phyloP scores from a whole-genome alignment of 2,329 filamentous ascomycete genomes.

The Akanthomyces lecanii region DNA sequence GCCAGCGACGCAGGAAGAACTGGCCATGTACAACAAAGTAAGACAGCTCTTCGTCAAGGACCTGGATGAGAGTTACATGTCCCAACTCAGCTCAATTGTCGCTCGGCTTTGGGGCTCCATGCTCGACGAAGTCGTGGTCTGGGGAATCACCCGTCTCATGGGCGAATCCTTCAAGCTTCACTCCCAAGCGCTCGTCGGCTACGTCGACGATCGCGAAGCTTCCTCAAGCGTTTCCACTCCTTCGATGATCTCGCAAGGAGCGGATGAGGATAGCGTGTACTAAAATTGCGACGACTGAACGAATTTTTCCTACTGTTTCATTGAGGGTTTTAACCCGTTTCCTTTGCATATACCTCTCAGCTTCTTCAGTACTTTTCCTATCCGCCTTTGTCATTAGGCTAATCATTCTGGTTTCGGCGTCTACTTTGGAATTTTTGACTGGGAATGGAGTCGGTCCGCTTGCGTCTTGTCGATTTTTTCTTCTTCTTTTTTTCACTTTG shows the following conservation, averaged over 20 bases:
- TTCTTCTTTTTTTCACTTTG: not conserved
- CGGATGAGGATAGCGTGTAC: conserved; percentile 68
- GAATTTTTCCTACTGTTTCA: conserved; percentile 42
- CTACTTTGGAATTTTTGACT: conserved; percentile 17
- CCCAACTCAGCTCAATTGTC: conserved; percentile 90
- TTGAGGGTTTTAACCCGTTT: conserved; percentile 20
- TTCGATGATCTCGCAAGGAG: conserved; percentile 68
- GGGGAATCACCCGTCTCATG: conserved; percentile 95
- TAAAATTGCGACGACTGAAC: conserved; percentile 52
- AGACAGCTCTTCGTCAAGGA: conserved; percentile 89
- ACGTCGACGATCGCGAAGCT: conserved; percentile 77
- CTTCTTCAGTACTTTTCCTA: conserved; percentile 28
- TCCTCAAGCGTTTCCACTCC: conserved; percentile 66
- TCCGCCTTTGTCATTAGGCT: conserved; percentile 19
- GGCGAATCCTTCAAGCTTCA: conserved; percentile 97
- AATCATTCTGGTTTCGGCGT: conserved; percentile 16
- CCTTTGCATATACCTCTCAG: conserved; percentile 20
- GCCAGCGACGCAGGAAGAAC: conserved; percentile 76
- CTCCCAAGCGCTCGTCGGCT: conserved; percentile 88
- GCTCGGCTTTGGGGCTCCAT: conserved; percentile 95
- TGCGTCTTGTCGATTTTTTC: conserved; percentile 18
- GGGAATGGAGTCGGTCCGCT: conserved; percentile 18
- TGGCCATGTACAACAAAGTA: conserved; percentile 88
- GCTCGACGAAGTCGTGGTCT: conserved; percentile 97
- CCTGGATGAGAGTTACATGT: conserved; percentile 72